Percentiles rank a stretch among this genome's conserved stretches.
These are phyloP conservation scores for Bryum argenteum DNA, from an alignment of 225 moss, liverwort and hornwort species.

Conservation along the genomic window DNA sequence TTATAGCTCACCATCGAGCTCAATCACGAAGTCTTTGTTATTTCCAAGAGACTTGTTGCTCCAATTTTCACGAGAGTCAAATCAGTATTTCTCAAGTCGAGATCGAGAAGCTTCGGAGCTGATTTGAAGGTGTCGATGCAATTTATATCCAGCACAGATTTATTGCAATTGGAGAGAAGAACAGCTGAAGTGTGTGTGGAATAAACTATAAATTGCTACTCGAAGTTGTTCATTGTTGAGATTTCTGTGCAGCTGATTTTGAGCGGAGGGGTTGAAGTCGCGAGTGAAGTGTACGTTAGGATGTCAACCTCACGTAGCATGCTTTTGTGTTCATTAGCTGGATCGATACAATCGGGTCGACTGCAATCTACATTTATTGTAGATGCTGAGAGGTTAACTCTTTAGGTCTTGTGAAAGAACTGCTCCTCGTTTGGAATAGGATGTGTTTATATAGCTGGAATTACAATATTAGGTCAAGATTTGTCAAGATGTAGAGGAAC, in stretches of 20 bases:
- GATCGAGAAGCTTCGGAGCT: background rate
- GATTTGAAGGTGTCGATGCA: background rate
- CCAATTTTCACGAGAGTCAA: background rate
- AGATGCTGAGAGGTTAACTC: background rate
- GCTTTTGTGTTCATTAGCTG: background rate
- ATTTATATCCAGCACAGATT: background rate
- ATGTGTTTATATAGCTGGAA: background rate
- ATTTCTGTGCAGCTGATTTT: background rate
- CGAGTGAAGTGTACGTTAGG: background rate
- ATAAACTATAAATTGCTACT: background rate
- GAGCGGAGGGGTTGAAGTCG: background rate
- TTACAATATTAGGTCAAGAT: slow-evolving; percentile 1
- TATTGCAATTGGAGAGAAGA: background rate
- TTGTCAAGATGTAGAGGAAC: background rate
- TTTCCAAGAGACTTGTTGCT: background rate
- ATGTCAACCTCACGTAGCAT: no score
- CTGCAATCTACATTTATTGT: background rate
- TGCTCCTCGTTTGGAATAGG: background rate
- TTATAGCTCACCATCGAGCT: background rate
- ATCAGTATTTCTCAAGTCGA: background rate
- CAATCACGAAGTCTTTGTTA: background rate
- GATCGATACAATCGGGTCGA: background rate
- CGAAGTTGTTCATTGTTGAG: background rate
- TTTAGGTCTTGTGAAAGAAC: background rate
- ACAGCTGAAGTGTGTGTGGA: no score